Percentiles rank a stretch among this genome's conserved stretches.
Conservation (phyloP, 2,329 filamentous ascomycete genomes). For the Trichoderma harzianum region DNA sequence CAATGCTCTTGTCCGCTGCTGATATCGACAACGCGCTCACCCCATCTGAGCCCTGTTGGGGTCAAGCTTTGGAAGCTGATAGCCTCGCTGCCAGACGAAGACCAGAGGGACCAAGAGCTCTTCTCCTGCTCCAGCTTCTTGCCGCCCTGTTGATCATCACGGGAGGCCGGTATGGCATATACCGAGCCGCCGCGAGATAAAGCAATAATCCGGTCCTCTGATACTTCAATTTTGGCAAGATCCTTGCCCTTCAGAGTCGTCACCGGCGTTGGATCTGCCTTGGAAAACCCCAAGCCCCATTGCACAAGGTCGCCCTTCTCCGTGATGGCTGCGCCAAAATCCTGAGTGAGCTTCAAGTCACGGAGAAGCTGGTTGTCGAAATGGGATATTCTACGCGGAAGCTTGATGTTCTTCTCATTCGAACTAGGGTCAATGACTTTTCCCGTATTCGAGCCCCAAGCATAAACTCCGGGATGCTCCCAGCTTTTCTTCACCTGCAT, state of each 20-base stretch:
- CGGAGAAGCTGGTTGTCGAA: constrained; percentile 83
- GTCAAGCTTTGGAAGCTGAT: constrained; percentile 72
- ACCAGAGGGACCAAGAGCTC: constrained; percentile 71
- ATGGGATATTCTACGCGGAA: constrained; percentile 70
- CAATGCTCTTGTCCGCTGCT: constrained; percentile 81
- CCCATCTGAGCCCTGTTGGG: constrained; percentile 60
- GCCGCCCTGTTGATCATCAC: constrained; percentile 64
- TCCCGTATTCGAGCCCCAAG: constrained; percentile 86
- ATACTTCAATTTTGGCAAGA: constrained; percentile 71
- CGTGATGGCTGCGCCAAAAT: constrained; percentile 80
- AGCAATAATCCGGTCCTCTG: constrained; percentile 77
- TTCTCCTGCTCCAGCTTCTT: constrained; percentile 57
- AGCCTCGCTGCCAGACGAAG: constrained; percentile 30
- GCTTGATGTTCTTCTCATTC: constrained; percentile 73
- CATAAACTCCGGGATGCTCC: constrained; percentile 83
- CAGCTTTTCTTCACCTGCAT: constrained; percentile 80
- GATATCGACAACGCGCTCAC: constrained; percentile 72
- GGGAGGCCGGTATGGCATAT: constrained; percentile 79
- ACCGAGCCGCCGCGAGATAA: constrained; percentile 71
- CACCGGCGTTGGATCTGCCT: constrained; percentile 59
- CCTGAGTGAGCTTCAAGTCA: constrained; percentile 79
- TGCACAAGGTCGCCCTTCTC: constrained; percentile 87
- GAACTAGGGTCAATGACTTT: constrained; percentile 83
- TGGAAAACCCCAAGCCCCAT: constrained; percentile 79
- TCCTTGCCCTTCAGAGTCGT: constrained; percentile 79